A percentile compares a stretch with the other conserved stretches of the same genome.
These are phyloP conservation scores for Boeremia exigua DNA, from an alignment of 2,329 filamentous ascomycete species.

Conservation along the genomic window DNA sequence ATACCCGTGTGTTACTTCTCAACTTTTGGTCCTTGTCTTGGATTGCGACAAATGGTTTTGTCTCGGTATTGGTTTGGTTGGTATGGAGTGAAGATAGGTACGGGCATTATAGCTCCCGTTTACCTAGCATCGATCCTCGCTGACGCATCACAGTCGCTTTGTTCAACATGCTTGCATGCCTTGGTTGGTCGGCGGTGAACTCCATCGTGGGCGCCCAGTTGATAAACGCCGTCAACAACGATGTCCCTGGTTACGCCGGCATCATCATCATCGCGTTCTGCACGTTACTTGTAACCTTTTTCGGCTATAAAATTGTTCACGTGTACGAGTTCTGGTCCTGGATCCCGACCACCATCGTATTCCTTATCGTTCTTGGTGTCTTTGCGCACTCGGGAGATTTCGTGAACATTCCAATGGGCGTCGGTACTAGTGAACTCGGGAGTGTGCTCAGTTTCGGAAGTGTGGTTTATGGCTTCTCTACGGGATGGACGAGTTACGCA, in stretches of 20 bases:
- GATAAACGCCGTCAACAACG: conserved; percentile 72
- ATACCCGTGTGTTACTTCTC: conserved; percentile 78
- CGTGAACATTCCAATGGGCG: conserved; percentile 64
- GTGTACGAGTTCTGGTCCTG: conserved; percentile 77
- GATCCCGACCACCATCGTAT: conserved; percentile 75
- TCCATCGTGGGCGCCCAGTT: conserved; percentile 81
- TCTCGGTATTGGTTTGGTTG: conserved; percentile 79
- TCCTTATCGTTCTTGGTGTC: conserved; percentile 72
- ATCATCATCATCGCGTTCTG: conserved; percentile 74
- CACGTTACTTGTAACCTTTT: conserved; percentile 73
- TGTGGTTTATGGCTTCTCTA: conserved; percentile 71
- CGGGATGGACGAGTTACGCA: conserved; percentile 76
- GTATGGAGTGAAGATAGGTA: conserved; percentile 66
- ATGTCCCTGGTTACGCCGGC: conserved; percentile 74
- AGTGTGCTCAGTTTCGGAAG: conserved; percentile 69
- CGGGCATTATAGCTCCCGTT: background rate
- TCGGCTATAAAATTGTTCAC: conserved; percentile 79
- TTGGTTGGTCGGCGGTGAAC: conserved; percentile 80
- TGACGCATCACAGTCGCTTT: conserved; percentile 59
- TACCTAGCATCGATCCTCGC: background rate
- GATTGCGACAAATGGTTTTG: conserved; percentile 81
- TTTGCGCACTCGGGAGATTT: conserved; percentile 73
- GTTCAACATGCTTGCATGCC: conserved; percentile 72
- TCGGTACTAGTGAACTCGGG: conserved; percentile 66
- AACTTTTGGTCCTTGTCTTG: conserved; percentile 75